phyloP scores from a whole-genome alignment of 768 basidiomycete species.

The Hypholoma sublateritium region DNA sequence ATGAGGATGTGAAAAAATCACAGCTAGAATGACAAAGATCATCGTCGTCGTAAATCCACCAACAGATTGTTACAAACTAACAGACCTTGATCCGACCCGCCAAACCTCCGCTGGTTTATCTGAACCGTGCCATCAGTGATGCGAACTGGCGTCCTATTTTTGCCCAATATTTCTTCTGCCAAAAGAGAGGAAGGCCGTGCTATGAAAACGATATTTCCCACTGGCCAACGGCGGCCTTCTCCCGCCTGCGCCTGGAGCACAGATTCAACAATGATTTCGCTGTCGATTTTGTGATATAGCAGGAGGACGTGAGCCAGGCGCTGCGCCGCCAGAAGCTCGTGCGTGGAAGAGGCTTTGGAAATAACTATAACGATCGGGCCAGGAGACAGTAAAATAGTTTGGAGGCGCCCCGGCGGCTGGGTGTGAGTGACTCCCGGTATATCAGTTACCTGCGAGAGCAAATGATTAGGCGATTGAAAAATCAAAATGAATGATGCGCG shows the following conservation, averaged over 20 bases:
- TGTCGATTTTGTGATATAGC: constrained; percentile 69
- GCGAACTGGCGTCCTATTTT: constrained; percentile 31
- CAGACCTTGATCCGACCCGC: constrained; percentile 30
- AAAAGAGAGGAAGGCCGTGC: constrained; percentile 39
- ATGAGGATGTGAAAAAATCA: constrained; percentile 72
- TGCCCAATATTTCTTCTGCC: constrained; percentile 30
- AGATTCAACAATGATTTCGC: constrained; percentile 50
- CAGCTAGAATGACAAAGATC: constrained; percentile 27
- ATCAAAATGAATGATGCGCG: not conserved
- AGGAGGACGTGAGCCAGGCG: constrained; percentile 69
- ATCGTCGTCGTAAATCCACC: not conserved
- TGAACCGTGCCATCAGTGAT: constrained; percentile 23
- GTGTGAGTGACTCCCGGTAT: not conserved
- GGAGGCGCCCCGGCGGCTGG: constrained; percentile 56
- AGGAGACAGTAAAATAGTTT: constrained; percentile 56
- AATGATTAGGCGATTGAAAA: not conserved
- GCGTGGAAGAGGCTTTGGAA: constrained; percentile 24
- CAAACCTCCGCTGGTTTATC: constrained; percentile 26
- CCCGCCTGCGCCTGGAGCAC: constrained; percentile 30
- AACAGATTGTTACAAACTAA: not conserved
- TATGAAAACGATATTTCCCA: constrained; percentile 61
- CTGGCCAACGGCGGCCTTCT: constrained; percentile 20
- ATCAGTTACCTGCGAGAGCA: not conserved
- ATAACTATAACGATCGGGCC: constrained; percentile 60
- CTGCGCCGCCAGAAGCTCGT: constrained; percentile 54